These are phyloP conservation scores for Nymphaea thermarum DNA, from an alignment of 164 flowering plant genomes.

Conservation along the genomic window DNA sequence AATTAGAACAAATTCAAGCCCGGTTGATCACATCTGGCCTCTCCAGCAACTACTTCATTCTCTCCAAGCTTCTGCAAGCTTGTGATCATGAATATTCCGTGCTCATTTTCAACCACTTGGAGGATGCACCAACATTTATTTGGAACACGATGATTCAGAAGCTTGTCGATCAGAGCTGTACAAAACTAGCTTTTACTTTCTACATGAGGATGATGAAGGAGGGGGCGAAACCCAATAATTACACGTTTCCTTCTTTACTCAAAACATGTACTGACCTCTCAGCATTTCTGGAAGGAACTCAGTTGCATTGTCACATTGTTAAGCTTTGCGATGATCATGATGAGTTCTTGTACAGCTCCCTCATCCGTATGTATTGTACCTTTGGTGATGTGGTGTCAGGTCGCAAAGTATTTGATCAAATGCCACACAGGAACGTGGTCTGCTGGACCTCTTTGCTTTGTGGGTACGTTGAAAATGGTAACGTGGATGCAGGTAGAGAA, in stretches of 20 bases:
- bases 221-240: not conserved
- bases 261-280: not conserved
- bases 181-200: not conserved
- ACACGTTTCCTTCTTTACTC: conserved; percentile 3
- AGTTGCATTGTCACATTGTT: conserved; percentile 4
- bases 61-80: not conserved
- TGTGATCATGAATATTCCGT: not conserved
- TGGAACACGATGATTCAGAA: not conserved
- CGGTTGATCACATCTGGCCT: not conserved
- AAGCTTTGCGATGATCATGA: conserved; percentile 3
- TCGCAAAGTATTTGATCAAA: conserved; percentile 2
- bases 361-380: conserved; percentile 13
- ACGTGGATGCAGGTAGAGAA: not conserved
- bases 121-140: not conserved
- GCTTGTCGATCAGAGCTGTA: not conserved
- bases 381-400: conserved; percentile 1
- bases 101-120: not conserved
- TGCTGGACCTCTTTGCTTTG: conserved; percentile 5
- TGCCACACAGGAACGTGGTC: not conserved
- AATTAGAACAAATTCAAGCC: conserved; percentile 2
- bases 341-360: conserved; percentile 20
- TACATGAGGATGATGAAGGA: not conserved
- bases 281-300: conserved; percentile 3
- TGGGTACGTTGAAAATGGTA: conserved; percentile 3
- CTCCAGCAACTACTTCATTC: not conserved